Base-by-base conservation (phyloP, 2,329 filamentous ascomycete species). In the Alternaria alternata region DNA sequence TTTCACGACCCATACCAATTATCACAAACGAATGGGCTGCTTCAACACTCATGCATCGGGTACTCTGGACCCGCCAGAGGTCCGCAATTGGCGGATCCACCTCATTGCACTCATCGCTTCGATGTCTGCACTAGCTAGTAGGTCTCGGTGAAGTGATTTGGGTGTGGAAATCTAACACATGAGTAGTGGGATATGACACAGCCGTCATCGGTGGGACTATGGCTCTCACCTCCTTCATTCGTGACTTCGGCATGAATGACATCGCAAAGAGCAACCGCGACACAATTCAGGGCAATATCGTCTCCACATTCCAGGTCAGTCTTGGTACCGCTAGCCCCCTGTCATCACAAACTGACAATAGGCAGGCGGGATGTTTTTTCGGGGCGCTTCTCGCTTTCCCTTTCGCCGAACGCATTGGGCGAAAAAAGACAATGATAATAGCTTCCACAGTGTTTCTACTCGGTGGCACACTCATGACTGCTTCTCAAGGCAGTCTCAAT, bases 371-470 rank as follows among this genome's bases (percentile, higher is more conserved):
- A 24, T 76, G 73, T 51, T 80, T 79, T 66, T 80, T 80, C 43
- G 78, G 78, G 26, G 76, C 77, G n/a, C 69, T 80, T 5, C 60
- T 77, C 48, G 76, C 77, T 4, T 81, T 83, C 55, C 81, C 81
- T 47, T 77, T 85, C 8, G 82, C 82, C 0, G 83, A 86, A 59
- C 78, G 76, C 34, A 78, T 83, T 32, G 83, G 83, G 16, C 81
- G 83, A 7, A 82, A 82, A 62, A 81, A 79, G 57, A 82, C 81
- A 6, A 78, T 86, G 36, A 80, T 86, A 54, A 65, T 81, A 22
- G 81, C 82, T 4, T 76, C 79, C 7, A 57, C 75, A 5, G 75
- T 84, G 14, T 85, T 84, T 66, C 67, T 80, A 5, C 66, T 80
- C 1, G 79, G 79, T 26, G 79, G 76, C 5, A 78, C 77, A 0